phyloP scores from a whole-genome alignment of 495 filamentous ascomycete genomes.

The Aspergillus leporis region DNA sequence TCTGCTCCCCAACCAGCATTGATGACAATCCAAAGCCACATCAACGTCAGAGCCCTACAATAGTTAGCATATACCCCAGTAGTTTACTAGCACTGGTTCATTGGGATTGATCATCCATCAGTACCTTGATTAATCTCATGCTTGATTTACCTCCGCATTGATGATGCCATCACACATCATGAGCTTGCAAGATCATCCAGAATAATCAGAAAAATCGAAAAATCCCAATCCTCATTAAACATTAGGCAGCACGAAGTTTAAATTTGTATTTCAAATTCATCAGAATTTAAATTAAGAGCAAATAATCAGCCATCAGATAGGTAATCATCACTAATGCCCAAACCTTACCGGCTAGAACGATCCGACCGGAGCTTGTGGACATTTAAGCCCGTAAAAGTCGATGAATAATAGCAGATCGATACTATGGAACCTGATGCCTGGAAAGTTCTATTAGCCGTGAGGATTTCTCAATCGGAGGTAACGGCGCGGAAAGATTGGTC shows the following conservation, averaged over 20 bases:
- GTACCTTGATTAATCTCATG: neutral
- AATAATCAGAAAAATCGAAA: no score
- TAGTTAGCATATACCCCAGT: no score
- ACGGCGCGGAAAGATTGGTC: conserved; percentile 23
- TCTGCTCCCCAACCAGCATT: neutral
- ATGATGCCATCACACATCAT: no score
- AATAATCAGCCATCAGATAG: neutral
- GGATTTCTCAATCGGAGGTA: conserved; percentile 4
- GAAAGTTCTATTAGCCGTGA: conserved; percentile 1
- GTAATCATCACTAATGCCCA: neutral
- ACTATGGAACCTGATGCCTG: conserved; percentile 6
- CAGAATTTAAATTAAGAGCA: neutral
- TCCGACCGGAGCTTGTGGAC: neutral
- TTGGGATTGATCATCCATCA: neutral
- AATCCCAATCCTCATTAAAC: no score
- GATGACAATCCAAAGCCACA: neutral
- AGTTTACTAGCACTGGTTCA: no score
- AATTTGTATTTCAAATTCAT: no score
- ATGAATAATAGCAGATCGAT: conserved; percentile 3
- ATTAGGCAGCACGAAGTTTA: no score
- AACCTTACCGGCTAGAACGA: neutral
- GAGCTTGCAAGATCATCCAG: no score
- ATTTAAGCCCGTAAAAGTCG: neutral
- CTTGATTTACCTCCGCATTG: neutral
- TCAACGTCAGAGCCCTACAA: neutral